Evolutionary conservation across 1,284 basidiomycete genomes (phyloP).

Genomic region (Ustanciosporium gigantosporum): DNA sequence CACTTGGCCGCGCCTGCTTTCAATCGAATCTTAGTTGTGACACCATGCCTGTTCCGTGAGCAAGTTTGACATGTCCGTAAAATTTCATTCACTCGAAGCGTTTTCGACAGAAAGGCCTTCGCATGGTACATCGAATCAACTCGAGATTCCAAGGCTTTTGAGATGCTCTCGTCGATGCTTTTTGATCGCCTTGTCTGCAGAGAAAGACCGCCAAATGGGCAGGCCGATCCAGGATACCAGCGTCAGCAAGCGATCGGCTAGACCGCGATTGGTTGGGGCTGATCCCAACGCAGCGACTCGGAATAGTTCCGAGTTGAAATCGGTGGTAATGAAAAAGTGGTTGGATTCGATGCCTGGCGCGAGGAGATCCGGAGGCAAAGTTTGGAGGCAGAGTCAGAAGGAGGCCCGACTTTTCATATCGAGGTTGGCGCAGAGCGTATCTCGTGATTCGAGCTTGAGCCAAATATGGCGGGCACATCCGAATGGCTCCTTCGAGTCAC

Average conservation of each 20-base stretch:
- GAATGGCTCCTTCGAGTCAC: too few relatives aligned
- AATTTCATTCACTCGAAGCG: too few relatives aligned
- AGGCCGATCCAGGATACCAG: slow-evolving; percentile 40
- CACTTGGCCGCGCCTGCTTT: too few relatives aligned
- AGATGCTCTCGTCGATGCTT: slow-evolving; percentile 26
- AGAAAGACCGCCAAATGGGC: slow-evolving; percentile 49
- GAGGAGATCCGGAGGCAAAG: not conserved
- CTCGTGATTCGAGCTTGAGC: too few relatives aligned
- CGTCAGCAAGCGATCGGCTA: slow-evolving; percentile 37
- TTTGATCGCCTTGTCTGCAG: slow-evolving; percentile 36
- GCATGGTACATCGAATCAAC: not conserved
- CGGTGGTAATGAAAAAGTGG: slow-evolving; percentile 55
- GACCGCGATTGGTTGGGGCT: slow-evolving; percentile 40
- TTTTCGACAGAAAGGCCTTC: too few relatives aligned
- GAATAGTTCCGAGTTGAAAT: slow-evolving; percentile 50
- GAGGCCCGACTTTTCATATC: too few relatives aligned
- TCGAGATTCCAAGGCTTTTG: slow-evolving; percentile 1
- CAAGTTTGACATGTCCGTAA: too few relatives aligned
- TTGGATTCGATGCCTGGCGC: slow-evolving; percentile 31
- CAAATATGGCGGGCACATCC: too few relatives aligned
- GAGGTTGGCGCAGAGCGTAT: too few relatives aligned
- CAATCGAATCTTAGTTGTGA: too few relatives aligned
- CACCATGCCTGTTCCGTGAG: too few relatives aligned
- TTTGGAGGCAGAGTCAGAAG: too few relatives aligned
- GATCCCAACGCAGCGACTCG: slow-evolving; percentile 45